Conservation (phyloP, 2,329 filamentous ascomycete species). For the Zymoseptoria passerinii region DNA sequence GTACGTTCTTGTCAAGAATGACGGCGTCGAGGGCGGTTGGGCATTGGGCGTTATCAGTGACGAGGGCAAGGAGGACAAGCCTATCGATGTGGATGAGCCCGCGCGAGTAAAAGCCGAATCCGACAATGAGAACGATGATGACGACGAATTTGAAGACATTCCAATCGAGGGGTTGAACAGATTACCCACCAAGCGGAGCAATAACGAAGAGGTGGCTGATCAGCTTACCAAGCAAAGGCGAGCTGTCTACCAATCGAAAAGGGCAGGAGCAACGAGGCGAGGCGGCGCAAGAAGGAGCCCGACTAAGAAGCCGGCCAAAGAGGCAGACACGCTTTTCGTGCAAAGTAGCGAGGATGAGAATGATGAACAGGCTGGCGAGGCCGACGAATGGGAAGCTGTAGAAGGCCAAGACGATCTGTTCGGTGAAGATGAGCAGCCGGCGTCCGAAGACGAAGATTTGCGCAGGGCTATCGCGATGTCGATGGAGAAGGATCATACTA, state of each 20-base stretch:
- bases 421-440: constrained; percentile 45
- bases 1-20: constrained; percentile 93
- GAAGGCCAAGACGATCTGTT: constrained; percentile 46
- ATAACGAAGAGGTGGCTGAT: constrained; percentile 16
- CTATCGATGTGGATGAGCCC: constrained; percentile 79
- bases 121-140: constrained; percentile 48
- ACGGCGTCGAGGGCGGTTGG: constrained; percentile 91
- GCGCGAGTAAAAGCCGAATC: constrained; percentile 42
- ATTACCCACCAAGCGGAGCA: constrained; percentile 54
- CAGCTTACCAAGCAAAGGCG: constrained; percentile 38
- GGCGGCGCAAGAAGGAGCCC: constrained; percentile 14
- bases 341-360: constrained; percentile 31
- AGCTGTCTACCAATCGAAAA: constrained; percentile 40
- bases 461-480: constrained; percentile 79
- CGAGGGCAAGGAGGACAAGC: constrained; percentile 71
- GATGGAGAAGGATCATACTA: constrained; percentile 49
- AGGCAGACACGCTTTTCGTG: constrained; percentile 51
- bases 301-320: constrained; percentile 15
- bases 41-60: constrained; percentile 88
- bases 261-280: constrained; percentile 19
- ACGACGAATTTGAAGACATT: constrained; percentile 82
- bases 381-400: constrained; percentile 36
- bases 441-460: constrained; percentile 60
- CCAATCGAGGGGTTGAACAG: constrained; percentile 84
- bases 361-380: constrained; percentile 23